These are phyloP conservation scores for Kazachstania africana DNA, from an alignment of 805 yeast species.

Conservation along the genomic window DNA sequence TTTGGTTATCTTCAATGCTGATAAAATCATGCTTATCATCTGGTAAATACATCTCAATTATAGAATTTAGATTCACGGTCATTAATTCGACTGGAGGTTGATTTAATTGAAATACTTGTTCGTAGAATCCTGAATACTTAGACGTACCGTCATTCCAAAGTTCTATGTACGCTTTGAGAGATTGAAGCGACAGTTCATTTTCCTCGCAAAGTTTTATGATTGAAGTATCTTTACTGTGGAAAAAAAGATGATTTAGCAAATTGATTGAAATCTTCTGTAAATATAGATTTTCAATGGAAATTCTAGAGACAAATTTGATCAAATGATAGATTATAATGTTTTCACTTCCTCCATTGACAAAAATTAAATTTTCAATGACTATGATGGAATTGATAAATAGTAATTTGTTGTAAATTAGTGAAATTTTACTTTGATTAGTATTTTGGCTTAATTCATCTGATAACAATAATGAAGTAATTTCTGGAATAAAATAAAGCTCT, in stretches of 20 bases:
- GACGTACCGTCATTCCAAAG: slow-evolving; percentile 28
- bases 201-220: slow-evolving; percentile 7
- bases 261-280: slow-evolving; percentile 24
- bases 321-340: slow-evolving; percentile 26
- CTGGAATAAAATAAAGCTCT: slow-evolving; percentile 16
- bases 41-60: slow-evolving; percentile 11
- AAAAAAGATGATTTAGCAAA: slow-evolving; percentile 23
- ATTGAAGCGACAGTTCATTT: slow-evolving; percentile 16
- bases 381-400: slow-evolving; percentile 11
- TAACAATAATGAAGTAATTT: slow-evolving; percentile 10
- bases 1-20: neutral
- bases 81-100: slow-evolving; percentile 11
- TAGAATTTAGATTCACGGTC: neutral
- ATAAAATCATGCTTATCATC: slow-evolving; percentile 1
- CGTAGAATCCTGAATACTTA: slow-evolving; percentile 15
- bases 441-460: slow-evolving; percentile 10
- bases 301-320: slow-evolving; percentile 24
- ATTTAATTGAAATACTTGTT: slow-evolving; percentile 8
- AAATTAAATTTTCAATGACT: slow-evolving; percentile 26
- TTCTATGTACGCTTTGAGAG: slow-evolving; percentile 15
- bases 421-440: neutral
- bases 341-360: slow-evolving; percentile 28
- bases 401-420: slow-evolving; percentile 3
- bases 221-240: slow-evolving; percentile 9
- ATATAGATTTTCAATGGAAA: slow-evolving; percentile 26